Evolutionary conservation across 345 rosid species (phyloP).

Genomic region (Passiflora organensis): DNA sequence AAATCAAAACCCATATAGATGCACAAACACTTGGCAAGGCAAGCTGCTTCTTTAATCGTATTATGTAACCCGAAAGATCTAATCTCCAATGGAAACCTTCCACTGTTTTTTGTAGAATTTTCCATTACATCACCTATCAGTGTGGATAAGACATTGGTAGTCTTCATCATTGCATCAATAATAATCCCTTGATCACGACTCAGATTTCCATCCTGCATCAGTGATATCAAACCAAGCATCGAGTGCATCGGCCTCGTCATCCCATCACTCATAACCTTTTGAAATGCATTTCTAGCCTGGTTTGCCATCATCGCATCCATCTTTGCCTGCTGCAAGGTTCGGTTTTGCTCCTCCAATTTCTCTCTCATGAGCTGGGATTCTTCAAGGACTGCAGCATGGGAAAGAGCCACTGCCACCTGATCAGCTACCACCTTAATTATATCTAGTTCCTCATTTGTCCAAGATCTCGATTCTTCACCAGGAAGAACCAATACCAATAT

Average conservation of each 20-base stretch:
- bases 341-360: constrained; percentile 78
- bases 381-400: constrained; percentile 93
- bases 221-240: constrained; percentile 63
- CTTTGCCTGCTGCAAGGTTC: constrained; percentile 63
- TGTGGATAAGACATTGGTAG: constrained; percentile 65
- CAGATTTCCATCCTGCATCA: constrained; percentile 64
- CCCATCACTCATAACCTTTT: constrained; percentile 87
- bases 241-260: constrained; percentile 96
- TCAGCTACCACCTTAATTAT: constrained; percentile 93
- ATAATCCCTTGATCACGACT: constrained; percentile 53
- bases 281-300: constrained; percentile 70
- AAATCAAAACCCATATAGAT: constrained; percentile 57
- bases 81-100: constrained; percentile 59
- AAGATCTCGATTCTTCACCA: constrained; percentile 48
- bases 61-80: constrained; percentile 57
- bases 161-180: constrained; percentile 72
- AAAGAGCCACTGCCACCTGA: constrained; percentile 95
- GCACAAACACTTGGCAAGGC: constrained; percentile 77
- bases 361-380: constrained; percentile 96
- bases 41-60: constrained; percentile 65
- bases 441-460: constrained; percentile 81
- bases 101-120: constrained; percentile 52
- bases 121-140: constrained; percentile 85
- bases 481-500: constrained; percentile 84
- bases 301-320: constrained; percentile 81